These are phyloP conservation scores for Tylopilus felleus DNA, from an alignment of 768 basidiomycete species.

Conservation along the genomic window DNA sequence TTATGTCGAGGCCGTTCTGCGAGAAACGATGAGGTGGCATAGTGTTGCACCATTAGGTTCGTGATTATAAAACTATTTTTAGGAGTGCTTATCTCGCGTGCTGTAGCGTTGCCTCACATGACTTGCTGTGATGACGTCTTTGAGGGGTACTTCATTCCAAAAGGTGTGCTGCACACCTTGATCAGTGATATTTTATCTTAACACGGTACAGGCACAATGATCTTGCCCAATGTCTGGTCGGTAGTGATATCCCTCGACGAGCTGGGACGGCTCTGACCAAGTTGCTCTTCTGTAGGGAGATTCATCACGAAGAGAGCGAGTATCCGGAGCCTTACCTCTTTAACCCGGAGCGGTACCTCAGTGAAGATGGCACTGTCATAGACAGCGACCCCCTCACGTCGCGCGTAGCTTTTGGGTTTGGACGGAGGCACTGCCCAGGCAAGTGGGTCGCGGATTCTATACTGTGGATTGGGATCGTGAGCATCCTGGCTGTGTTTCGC, in stretches of 20 bases:
- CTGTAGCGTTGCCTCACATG: constrained; percentile 26
- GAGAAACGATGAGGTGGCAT: constrained; percentile 34
- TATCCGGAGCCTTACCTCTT: constrained; percentile 26
- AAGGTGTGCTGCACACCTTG: constrained; percentile 23
- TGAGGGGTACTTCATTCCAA: constrained; percentile 39
- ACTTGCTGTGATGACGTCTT: constrained; percentile 41
- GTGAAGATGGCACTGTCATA: constrained; percentile 20
- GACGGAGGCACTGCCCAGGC: constrained; percentile 31
- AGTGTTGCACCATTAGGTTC: constrained; percentile 28
- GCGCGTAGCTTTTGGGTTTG: constrained; percentile 30
- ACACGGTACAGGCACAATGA: constrained; percentile 21
- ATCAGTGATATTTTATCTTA: background rate
- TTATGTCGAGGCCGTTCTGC: constrained; percentile 29
- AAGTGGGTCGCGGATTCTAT: constrained; percentile 32
- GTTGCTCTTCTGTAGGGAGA: constrained; percentile 18
- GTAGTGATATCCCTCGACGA: constrained; percentile 4
- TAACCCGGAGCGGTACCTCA: constrained; percentile 26
- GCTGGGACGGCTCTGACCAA: background rate
- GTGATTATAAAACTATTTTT: background rate
- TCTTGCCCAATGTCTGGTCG: constrained; percentile 31
- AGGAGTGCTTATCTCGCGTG: constrained; percentile 4
- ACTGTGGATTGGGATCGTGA: constrained; percentile 30
- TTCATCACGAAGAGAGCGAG: constrained; percentile 30
- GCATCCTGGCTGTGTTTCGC: constrained; percentile 25
- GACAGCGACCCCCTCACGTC: constrained; percentile 26